A percentile compares a stretch with the other conserved stretches of the same genome.
Evolutionary conservation across 345 rosid genomes (phyloP).

Genomic region (Moricandia moricandioides): DNA sequence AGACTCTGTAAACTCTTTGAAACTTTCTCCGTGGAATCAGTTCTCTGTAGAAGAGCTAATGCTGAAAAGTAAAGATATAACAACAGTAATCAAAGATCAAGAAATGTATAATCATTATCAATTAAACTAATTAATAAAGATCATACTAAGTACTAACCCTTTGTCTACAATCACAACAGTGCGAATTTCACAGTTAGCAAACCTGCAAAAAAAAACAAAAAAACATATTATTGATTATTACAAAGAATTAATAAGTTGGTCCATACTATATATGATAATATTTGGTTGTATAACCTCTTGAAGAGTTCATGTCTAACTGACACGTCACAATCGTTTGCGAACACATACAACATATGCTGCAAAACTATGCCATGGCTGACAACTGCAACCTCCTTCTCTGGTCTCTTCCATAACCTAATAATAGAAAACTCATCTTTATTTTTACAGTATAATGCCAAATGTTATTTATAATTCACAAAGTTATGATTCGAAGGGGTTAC

Average conservation of each 20-base stretch:
- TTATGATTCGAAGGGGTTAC: conserved; percentile 12
- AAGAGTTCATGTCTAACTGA: conserved; percentile 27
- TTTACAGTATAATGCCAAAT: not conserved
- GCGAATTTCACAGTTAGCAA: conserved; percentile 38
- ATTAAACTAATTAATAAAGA: not conserved
- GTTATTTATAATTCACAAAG: not conserved
- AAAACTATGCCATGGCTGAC: conserved; percentile 42
- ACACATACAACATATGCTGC: conserved; percentile 39
- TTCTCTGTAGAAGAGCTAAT: not conserved
- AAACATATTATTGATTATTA: not conserved
- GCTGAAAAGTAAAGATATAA: conserved; percentile 20
- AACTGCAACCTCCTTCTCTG: conserved; percentile 40
- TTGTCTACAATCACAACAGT: conserved; percentile 38
- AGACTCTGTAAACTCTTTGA: conserved; percentile 8
- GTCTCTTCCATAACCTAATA: conserved; percentile 39
- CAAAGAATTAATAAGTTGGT: not conserved
- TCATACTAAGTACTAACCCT: conserved; percentile 30
- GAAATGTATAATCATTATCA: not conserved
- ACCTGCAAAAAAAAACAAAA: conserved; percentile 25
- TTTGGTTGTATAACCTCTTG: conserved; percentile 25
- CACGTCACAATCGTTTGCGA: conserved; percentile 35
- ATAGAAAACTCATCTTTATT: not conserved
- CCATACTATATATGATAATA: not conserved
- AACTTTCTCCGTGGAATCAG: conserved; percentile 21
- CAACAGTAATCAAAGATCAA: not conserved